These are phyloP conservation scores for Gnomoniopsis sp. DNA, from an alignment of 2,329 filamentous ascomycete species.

Conservation along the genomic window DNA sequence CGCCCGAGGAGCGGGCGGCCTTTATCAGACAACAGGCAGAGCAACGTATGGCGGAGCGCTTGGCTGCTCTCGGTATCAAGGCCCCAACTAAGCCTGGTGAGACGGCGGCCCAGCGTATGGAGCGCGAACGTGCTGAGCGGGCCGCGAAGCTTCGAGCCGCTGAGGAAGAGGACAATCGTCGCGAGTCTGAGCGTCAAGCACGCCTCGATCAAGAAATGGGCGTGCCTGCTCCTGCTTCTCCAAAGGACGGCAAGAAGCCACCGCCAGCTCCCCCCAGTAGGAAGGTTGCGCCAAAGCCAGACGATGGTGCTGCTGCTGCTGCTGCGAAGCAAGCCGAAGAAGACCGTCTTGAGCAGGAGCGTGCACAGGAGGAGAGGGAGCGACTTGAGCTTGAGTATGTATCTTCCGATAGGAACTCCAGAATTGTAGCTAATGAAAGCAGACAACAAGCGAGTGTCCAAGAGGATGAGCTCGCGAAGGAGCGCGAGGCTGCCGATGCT, in stretches of 20 bases:
- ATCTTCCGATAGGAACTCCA: slow-evolving; percentile 14
- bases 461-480: slow-evolving; percentile 75
- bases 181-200: slow-evolving; percentile 82
- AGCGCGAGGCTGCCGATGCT: slow-evolving; percentile 76
- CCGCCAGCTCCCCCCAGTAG: slow-evolving; percentile 77
- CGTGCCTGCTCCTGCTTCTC: slow-evolving; percentile 47
- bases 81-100: slow-evolving; percentile 77
- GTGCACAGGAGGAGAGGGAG: slow-evolving; percentile 71
- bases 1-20: slow-evolving; percentile 87
- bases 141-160: slow-evolving; percentile 85
- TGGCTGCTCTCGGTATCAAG: slow-evolving; percentile 90
- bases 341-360: slow-evolving; percentile 65
- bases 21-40: slow-evolving; percentile 98
- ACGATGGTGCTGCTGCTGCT: slow-evolving; percentile 51
- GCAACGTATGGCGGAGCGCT: slow-evolving; percentile 91
- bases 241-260: slow-evolving; percentile 53
- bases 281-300: slow-evolving; percentile 64
- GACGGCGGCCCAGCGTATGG: slow-evolving; percentile 75
- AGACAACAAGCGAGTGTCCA: slow-evolving; percentile 73
- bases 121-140: slow-evolving; percentile 83
- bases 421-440: slow-evolving; percentile 26
- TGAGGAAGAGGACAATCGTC: slow-evolving; percentile 87
- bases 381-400: slow-evolving; percentile 81
- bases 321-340: slow-evolving; percentile 61
- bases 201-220: slow-evolving; percentile 77